A percentile compares a stretch with the other conserved stretches of the same genome.
Conservation (phyloP, 345 rosid species). For the Gossypium mustelinum region DNA sequence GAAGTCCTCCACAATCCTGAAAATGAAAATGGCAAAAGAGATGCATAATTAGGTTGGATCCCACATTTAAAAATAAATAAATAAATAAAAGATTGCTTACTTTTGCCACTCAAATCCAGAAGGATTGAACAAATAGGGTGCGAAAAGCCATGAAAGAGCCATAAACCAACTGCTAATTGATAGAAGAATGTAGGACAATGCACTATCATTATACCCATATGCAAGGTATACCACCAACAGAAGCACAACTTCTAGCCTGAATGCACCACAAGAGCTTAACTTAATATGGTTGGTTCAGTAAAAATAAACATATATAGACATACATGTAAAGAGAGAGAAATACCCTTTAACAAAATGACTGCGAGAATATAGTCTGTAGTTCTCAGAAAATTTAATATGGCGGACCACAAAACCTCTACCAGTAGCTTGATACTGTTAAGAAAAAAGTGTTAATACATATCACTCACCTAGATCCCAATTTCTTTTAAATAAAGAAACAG, state of each 20-base stretch:
- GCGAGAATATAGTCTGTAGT: conserved; percentile 92
- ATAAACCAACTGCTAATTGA: conserved; percentile 94
- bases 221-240: conserved; percentile 77
- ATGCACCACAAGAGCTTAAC: conserved; percentile 23
- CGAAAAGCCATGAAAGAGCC: conserved; percentile 93
- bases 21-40: conserved; percentile 17
- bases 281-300: conserved; percentile 14
- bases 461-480: no score
- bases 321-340: conserved; percentile 21
- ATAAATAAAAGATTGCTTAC: conserved; percentile 37
- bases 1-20: conserved; percentile 91
- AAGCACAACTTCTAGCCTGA: conserved; percentile 82
- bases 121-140: conserved; percentile 95
- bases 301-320: conserved; percentile 5
- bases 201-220: conserved; percentile 77
- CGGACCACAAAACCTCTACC: conserved; percentile 97
- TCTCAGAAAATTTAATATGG: conserved; percentile 85
- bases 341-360: conserved; percentile 96
- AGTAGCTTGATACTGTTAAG: conserved; percentile 84
- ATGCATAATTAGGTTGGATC: conserved; percentile 5
- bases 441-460: conserved; percentile 15
- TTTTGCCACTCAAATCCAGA: conserved; percentile 99
- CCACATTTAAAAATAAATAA: not conserved
- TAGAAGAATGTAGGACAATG: conserved; percentile 75
- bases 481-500: not conserved